phyloP scores from a whole-genome alignment of 768 basidiomycete species.

The Psilocybe azurescens region DNA sequence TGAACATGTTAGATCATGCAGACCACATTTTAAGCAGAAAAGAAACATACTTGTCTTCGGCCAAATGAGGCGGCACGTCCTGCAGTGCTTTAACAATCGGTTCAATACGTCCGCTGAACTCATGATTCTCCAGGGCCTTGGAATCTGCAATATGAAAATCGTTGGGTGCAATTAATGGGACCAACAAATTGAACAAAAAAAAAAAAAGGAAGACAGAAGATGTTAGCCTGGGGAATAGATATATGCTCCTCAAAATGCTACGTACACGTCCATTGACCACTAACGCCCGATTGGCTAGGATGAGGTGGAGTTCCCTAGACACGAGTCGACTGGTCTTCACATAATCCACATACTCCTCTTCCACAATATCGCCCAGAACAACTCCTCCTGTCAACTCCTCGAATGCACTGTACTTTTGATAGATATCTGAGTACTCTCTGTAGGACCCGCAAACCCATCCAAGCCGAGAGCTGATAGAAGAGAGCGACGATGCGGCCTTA shows the following conservation, averaged over 20 bases:
- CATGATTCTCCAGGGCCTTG: slow-evolving; percentile 70
- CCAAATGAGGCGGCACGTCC: slow-evolving; percentile 47
- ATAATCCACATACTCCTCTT: slow-evolving; percentile 45
- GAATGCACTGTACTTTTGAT: slow-evolving; percentile 38
- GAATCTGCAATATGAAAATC: slow-evolving; percentile 75
- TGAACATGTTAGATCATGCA: too few species aligned
- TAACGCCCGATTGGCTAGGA: slow-evolving; percentile 69
- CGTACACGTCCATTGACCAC: slow-evolving; percentile 87
- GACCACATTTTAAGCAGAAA: too few species aligned
- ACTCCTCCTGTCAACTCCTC: slow-evolving; percentile 40
- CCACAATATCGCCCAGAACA: slow-evolving; percentile 35
- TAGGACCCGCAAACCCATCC: slow-evolving; percentile 10
- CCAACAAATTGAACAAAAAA: slow-evolving; percentile 67
- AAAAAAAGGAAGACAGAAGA: neutral
- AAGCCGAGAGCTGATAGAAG: slow-evolving; percentile 47
- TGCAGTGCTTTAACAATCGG: slow-evolving; percentile 73
- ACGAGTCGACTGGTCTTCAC: slow-evolving; percentile 51
- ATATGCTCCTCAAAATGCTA: slow-evolving; percentile 9
- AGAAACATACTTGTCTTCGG: slow-evolving; percentile 26
- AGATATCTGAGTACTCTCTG: slow-evolving; percentile 40
- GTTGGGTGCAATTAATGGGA: slow-evolving; percentile 53
- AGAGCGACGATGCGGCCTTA: slow-evolving; percentile 38
- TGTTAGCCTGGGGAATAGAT: neutral
- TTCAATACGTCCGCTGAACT: slow-evolving; percentile 70
- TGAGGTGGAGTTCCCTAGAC: slow-evolving; percentile 59